These are phyloP conservation scores for Rhynchosporium agropyri DNA, from an alignment of 2,329 filamentous ascomycete species.

Conservation along the genomic window DNA sequence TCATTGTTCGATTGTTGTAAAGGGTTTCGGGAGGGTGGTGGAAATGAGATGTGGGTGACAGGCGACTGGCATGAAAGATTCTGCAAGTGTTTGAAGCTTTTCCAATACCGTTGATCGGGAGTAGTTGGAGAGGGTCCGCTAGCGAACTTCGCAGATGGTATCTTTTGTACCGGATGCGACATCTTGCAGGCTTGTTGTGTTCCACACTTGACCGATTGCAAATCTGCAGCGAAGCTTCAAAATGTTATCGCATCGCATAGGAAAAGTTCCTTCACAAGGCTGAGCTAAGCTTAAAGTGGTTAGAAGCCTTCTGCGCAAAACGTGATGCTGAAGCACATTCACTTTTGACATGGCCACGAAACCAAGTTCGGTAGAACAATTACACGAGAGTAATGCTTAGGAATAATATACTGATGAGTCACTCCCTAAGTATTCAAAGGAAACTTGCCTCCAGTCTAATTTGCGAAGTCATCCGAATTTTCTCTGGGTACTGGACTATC, in stretches of 20 bases:
- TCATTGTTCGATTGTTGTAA: constrained; percentile 56
- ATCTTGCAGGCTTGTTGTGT: constrained; percentile 20
- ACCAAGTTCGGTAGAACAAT: too few species aligned
- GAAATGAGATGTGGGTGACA: constrained; percentile 86
- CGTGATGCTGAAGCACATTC: not conserved
- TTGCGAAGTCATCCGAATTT: too few species aligned
- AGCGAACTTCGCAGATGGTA: constrained; percentile 69
- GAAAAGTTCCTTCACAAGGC: constrained; percentile 16
- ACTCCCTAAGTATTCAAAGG: too few species aligned
- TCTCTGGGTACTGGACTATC: too few species aligned
- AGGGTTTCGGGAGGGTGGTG: constrained; percentile 49
- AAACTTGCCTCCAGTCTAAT: too few species aligned
- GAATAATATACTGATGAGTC: too few species aligned
- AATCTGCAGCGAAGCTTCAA: constrained; percentile 2
- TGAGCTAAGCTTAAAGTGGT: constrained; percentile 4
- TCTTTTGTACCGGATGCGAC: constrained; percentile 20
- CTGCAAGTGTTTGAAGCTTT: constrained; percentile 87
- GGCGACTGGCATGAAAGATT: constrained; percentile 89
- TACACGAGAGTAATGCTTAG: too few species aligned
- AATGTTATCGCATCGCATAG: constrained; percentile 1
- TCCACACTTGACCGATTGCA: constrained; percentile 15
- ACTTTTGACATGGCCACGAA: too few species aligned
- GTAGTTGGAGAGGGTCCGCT: constrained; percentile 81
- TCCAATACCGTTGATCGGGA: constrained; percentile 95
- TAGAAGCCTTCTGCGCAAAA: not conserved